Percentiles rank a stretch among this genome's conserved stretches.
phyloP scores from a whole-genome alignment of 306 rosid genomes.

The Hippophae gyantsensis region DNA sequence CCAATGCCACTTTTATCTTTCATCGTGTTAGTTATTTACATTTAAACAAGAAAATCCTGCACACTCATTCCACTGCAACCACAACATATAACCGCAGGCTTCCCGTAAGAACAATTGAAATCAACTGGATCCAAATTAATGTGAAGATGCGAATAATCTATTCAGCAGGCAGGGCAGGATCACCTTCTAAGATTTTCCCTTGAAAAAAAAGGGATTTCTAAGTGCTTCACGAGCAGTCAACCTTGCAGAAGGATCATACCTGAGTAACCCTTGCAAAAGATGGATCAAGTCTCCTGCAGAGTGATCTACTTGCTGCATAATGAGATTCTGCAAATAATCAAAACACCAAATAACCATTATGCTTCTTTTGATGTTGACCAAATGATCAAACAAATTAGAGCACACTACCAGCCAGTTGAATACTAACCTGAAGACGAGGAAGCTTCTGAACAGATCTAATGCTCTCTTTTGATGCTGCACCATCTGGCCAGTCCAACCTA shows the following conservation, averaged over 20 bases:
- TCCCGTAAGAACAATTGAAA: too few relatives aligned
- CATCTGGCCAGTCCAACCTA: constrained; percentile 86
- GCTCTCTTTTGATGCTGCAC: constrained; percentile 87
- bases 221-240: constrained; percentile 67
- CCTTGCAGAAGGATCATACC: constrained; percentile 63
- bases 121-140: too few relatives aligned
- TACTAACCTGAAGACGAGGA: constrained; percentile 72
- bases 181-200: too few relatives aligned
- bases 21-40: too few relatives aligned
- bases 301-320: constrained; percentile 96
- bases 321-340: constrained; percentile 46
- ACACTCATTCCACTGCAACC: too few relatives aligned
- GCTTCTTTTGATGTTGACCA: too few relatives aligned
- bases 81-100: too few relatives aligned
- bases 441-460: constrained; percentile 78
- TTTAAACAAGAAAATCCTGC: too few relatives aligned
- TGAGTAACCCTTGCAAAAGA: constrained; percentile 79
- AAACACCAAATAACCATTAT: too few relatives aligned
- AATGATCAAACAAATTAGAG: neutral
- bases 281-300: constrained; percentile 88
- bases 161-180: too few relatives aligned
- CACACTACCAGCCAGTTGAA: neutral
- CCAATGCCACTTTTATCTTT: too few relatives aligned
- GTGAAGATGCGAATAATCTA: too few relatives aligned
- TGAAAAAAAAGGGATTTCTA: constrained; percentile 54